phyloP scores from a whole-genome alignment of 345 rosid genomes.

The Eutrema heterophyllum region DNA sequence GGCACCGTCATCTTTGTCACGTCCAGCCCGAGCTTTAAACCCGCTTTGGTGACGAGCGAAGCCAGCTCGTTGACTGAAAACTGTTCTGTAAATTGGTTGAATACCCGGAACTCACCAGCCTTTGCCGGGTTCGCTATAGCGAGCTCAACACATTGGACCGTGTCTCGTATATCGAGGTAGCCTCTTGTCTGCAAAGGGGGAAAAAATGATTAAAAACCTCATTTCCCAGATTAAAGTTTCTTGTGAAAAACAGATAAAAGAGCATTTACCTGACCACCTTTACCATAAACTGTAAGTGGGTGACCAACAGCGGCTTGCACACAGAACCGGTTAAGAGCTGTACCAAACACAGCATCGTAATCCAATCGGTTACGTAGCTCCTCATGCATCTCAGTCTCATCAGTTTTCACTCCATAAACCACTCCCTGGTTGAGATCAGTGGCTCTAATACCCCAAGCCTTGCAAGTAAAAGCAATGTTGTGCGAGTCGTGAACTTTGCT shows the following conservation, averaged over 20 bases:
- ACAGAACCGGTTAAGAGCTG: slow-evolving; percentile 91
- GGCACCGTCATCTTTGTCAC: slow-evolving; percentile 74
- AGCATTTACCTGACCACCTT: slow-evolving; percentile 87
- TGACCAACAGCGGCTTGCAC: slow-evolving; percentile 97
- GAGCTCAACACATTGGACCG: slow-evolving; percentile 90
- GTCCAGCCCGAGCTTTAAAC: slow-evolving; percentile 73
- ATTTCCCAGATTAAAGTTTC: background rate
- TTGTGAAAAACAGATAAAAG: background rate
- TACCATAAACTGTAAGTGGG: slow-evolving; percentile 94
- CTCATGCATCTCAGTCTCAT: slow-evolving; percentile 91
- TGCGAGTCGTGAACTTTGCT: slow-evolving; percentile 96
- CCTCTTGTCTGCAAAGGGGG: slow-evolving; percentile 74
- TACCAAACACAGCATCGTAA: slow-evolving; percentile 94
- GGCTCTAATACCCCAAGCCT: slow-evolving; percentile 99
- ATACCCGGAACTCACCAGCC: slow-evolving; percentile 83
- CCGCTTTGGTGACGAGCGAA: slow-evolving; percentile 81
- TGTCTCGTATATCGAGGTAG: slow-evolving; percentile 96
- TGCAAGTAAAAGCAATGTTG: slow-evolving; percentile 97
- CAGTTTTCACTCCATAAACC: slow-evolving; percentile 89
- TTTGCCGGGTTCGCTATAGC: slow-evolving; percentile 89
- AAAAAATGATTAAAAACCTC: background rate
- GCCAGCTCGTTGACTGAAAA: slow-evolving; percentile 91
- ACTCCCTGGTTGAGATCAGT: slow-evolving; percentile 98
- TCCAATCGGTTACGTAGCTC: slow-evolving; percentile 77
- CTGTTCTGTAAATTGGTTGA: slow-evolving; percentile 95